Evolutionary conservation across 257 asterid species (phyloP).

Genomic region (Henckelia pumila): DNA sequence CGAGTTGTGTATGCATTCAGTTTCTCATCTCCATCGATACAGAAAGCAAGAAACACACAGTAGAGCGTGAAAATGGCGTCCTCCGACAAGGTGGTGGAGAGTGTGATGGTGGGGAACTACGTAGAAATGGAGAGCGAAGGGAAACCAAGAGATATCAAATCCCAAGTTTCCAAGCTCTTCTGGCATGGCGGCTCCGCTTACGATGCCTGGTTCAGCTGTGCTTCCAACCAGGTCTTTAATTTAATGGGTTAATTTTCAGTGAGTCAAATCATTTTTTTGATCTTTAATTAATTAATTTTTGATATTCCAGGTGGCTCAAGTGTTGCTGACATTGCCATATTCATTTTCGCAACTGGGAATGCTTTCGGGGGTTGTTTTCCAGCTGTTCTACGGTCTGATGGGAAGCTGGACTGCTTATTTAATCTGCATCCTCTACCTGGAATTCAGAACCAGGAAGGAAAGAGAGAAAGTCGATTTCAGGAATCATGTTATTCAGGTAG

Average conservation of each 20-base stretch:
- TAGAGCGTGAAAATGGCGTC: conserved; percentile 34
- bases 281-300: no score
- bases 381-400: conserved; percentile 71
- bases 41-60: background rate
- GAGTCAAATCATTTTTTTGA: no score
- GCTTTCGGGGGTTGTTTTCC: conserved; percentile 73
- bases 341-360: conserved; percentile 90
- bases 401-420: conserved; percentile 96
- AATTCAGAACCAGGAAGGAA: conserved; percentile 81
- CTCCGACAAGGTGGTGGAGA: conserved; percentile 74
- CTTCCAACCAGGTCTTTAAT: conserved; percentile 94
- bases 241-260: no score
- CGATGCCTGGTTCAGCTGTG: conserved; percentile 97
- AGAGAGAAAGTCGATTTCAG: conserved; percentile 82
- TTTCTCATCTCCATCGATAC: background rate
- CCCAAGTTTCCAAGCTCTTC: conserved; percentile 55
- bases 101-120: conserved; percentile 59
- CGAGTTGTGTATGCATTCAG: background rate
- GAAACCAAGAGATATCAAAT: conserved; percentile 41
- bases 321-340: conserved; percentile 79
- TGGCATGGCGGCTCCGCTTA: conserved; percentile 97
- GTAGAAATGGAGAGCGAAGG: conserved; percentile 81
- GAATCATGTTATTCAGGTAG: conserved; percentile 95
- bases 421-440: conserved; percentile 75
- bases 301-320: conserved; percentile 75